Evolutionary conservation across 495 filamentous ascomycete genomes (phyloP).

Genomic region (Usnea hakonensis): DNA sequence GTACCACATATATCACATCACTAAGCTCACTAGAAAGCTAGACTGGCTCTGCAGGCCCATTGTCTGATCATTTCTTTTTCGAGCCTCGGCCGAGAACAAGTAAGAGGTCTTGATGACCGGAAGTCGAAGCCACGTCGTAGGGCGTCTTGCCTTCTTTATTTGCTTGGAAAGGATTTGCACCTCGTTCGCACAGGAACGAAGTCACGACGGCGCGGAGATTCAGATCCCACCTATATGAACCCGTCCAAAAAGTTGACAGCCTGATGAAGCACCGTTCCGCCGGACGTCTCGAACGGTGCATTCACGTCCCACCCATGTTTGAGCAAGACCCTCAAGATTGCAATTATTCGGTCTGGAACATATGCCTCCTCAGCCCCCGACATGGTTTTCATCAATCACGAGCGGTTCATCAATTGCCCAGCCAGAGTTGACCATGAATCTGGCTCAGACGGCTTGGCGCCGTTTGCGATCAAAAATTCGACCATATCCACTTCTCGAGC

Average conservation of each 20-base stretch:
- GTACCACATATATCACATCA: not conserved
- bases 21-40: not conserved
- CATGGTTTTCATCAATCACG: conserved; percentile 22
- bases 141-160: conserved; percentile 15
- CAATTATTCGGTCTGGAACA: conserved; percentile 14
- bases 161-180: conserved; percentile 15
- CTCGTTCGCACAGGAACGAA: conserved; percentile 17
- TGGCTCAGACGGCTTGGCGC: conserved; percentile 19
- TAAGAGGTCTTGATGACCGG: conserved; percentile 16
- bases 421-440: conserved; percentile 19
- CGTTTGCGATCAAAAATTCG: conserved; percentile 14
- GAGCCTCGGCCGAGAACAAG: conserved; percentile 10
- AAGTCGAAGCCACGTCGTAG: conserved; percentile 16
- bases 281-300: conserved; percentile 14
- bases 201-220: conserved; percentile 16
- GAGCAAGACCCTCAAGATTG: conserved; percentile 11
- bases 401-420: conserved; percentile 21
- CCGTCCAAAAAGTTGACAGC: conserved; percentile 19
- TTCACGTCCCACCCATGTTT: conserved; percentile 15
- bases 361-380: conserved; percentile 15
- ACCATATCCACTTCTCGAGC: conserved; percentile 22
- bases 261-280: conserved; percentile 16
- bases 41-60: conserved; percentile 9
- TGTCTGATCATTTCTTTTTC: not conserved
- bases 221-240: conserved; percentile 20